Base-by-base conservation (phyloP, 208 protist species). In the Balamuthia mandrillaris region DNA sequence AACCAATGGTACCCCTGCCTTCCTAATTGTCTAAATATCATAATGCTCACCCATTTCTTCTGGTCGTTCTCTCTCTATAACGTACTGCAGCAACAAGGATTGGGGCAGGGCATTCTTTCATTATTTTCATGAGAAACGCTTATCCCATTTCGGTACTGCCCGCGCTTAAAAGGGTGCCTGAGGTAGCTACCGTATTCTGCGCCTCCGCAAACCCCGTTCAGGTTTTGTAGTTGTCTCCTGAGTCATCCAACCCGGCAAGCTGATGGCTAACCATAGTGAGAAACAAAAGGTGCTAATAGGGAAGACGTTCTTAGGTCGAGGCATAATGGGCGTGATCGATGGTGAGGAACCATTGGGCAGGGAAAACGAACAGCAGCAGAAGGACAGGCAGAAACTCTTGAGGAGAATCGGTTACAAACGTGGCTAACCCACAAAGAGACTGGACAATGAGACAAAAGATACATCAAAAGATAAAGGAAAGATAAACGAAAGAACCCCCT, bases 141-240 rank as follows among this genome's bases (percentile, higher is more conserved):
- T 85, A 61, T 72, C 79, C 79, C 2, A 54, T 85, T 16, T 74
- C 66, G 27, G 68, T 85, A 27, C 37, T 85, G 37, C 66, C 66
- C 37, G 24, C 47, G 10, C 66, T 85, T 16, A 47, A 85, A 18
- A 33, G 49, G 0, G 79, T 85, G 2, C 51, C 35, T 7, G 79
- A 85, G 41, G 79, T 85, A 5, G 63, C 54, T 42, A 70, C 61
- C 33, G 44, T 85, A 3, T 41, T 74, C 6, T 85, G 79, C 39
- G 79, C 79, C 18, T 74, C 79, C 4, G 51, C 79, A 33, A 85
- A 85, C 37, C 54, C 79, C 4, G 21, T 4, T 18, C 79, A 85
- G 52, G 58, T 85, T n/a, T 14, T 85, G 21, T 31, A 74, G 0
- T 0, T 52, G 79, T 27, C 41, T 74, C 12, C 41, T 21, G 2